Evolutionary conservation across 2,329 filamentous ascomycete species (phyloP), one percentile per base, ranked within the genome.

Genomic region (Tolypocladium capitatum): DNA sequence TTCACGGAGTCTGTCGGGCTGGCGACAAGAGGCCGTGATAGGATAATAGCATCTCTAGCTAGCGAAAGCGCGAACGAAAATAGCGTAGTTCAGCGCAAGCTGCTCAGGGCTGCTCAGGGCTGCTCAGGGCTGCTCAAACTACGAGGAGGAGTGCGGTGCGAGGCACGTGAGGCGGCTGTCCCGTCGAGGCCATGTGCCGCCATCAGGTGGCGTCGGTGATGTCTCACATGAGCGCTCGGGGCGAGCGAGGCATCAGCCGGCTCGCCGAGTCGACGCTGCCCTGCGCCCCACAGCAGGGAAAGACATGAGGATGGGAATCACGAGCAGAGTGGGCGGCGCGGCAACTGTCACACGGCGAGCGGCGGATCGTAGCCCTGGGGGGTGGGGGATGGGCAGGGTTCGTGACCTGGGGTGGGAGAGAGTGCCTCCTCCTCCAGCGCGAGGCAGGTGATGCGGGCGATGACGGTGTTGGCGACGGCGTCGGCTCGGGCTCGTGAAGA

Each of bases 181-280:
- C 24, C 24, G 6, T 18, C 3, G 42, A 31, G 43, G 43, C 45
- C 52, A 51, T 52, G 52, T 52, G 52, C 52, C 49, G 36, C 46
- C 45, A 47, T 53, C 52, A 53, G 44, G 48, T 51, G 50, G 46
- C 48, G n/a, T n/a, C n/a, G 48, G 21, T 24, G 45, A 20, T 40
- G 48, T 51, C 51, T 46, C 49, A 53, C 45, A 46, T 46, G 45
- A 46, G 45, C 35, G 21, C 33, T 27, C 2, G 24, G 32, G 5
- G 21, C 31, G 24, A n/a, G 38, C 24, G 16, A 28, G 4, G 38
- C 24, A 41, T 41, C 38, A 41, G 38, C 38, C 38, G 38, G 24
- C 10, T 13, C 16, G 24, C 16, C 4, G 9, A 11, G 24, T 5
- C 38, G 16, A 41, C 24, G 16, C 16, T 11, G 24, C 24, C 16